Evolutionary conservation across 768 basidiomycete genomes (phyloP).

Genomic region (Suillus subalutaceus): DNA sequence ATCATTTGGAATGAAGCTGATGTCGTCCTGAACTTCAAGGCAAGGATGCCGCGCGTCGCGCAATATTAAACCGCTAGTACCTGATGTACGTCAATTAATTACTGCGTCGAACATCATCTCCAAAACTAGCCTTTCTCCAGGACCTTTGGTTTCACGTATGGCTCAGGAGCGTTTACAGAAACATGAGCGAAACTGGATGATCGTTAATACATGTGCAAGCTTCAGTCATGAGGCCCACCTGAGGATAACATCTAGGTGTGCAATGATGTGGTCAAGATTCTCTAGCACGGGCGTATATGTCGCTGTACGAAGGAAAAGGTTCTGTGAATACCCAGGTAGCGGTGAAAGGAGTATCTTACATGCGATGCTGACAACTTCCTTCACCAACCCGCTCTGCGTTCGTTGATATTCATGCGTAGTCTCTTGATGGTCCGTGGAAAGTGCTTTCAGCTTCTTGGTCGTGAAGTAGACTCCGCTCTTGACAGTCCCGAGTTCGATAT

Average conservation of each 20-base stretch:
- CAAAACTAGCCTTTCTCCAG: conserved; percentile 64
- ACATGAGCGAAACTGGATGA: conserved; percentile 84
- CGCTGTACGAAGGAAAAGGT: conserved; percentile 47
- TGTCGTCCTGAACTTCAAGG: conserved; percentile 93
- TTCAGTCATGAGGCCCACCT: conserved; percentile 52
- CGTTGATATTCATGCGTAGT: conserved; percentile 68
- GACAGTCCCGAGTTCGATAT: conserved; percentile 81
- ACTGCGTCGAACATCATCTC: not conserved
- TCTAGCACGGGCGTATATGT: conserved; percentile 92
- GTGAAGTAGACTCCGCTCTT: conserved; percentile 92
- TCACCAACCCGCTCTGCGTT: conserved; percentile 82
- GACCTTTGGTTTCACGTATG: conserved; percentile 87
- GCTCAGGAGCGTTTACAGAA: conserved; percentile 80
- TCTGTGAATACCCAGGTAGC: not conserved
- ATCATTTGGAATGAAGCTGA: conserved; percentile 95
- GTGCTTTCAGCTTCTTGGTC: conserved; percentile 69
- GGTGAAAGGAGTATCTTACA: conserved; percentile 47
- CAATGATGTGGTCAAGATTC: conserved; percentile 78
- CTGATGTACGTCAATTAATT: conserved; percentile 40
- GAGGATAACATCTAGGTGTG: conserved; percentile 88
- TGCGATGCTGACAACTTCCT: conserved; percentile 91
- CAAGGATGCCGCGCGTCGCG: conserved; percentile 94
- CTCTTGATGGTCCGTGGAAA: conserved; percentile 74
- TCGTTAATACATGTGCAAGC: not conserved
- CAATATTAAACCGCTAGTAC: conserved; percentile 78